Evolutionary conservation across 371 early-diverging fungal species (phyloP).

Genomic region (Rhizomucor pusillus): DNA sequence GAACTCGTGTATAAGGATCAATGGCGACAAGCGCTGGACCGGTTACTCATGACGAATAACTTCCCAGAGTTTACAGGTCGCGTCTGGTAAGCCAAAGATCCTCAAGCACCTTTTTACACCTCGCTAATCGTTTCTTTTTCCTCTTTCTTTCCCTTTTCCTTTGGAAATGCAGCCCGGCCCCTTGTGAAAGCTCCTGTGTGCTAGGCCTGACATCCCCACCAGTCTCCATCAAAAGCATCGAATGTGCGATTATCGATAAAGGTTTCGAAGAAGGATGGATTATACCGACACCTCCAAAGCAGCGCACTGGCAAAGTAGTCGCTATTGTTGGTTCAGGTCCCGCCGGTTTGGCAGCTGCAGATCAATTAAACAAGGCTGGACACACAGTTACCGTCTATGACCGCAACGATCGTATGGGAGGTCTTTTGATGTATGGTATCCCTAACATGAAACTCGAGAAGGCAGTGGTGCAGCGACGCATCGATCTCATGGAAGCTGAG

Average conservation of each 20-base stretch:
- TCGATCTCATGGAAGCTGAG: constrained; percentile 89
- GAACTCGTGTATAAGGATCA: constrained; percentile 91
- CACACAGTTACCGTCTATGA: constrained; percentile 94
- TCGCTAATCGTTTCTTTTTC: background rate
- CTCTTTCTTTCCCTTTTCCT: background rate
- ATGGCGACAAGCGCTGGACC: constrained; percentile 93
- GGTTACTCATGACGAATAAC: constrained; percentile 95
- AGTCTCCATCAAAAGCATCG: constrained; percentile 94
- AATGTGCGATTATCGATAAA: constrained; percentile 93
- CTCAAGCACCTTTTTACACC: no score
- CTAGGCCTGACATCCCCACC: constrained; percentile 88
- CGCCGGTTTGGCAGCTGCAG: constrained; percentile 97
- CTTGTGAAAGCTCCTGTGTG: constrained; percentile 26
- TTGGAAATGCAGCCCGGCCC: background rate
- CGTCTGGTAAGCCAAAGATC: constrained; percentile 20
- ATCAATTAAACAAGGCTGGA: constrained; percentile 95
- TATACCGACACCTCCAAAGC: constrained; percentile 71
- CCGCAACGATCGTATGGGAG: constrained; percentile 93
- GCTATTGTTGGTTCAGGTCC: constrained; percentile 95
- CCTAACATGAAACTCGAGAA: constrained; percentile 99
- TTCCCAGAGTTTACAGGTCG: constrained; percentile 89
- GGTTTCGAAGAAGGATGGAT: constrained; percentile 96
- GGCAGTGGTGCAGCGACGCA: constrained; percentile 75
- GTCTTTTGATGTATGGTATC: constrained; percentile 96
- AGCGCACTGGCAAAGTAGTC: constrained; percentile 80